A percentile compares a stretch with the other conserved stretches of the same genome.
Evolutionary conservation across 148 eudicot genomes (phyloP).

Genomic region (Vaccinium macrocarpon): DNA sequence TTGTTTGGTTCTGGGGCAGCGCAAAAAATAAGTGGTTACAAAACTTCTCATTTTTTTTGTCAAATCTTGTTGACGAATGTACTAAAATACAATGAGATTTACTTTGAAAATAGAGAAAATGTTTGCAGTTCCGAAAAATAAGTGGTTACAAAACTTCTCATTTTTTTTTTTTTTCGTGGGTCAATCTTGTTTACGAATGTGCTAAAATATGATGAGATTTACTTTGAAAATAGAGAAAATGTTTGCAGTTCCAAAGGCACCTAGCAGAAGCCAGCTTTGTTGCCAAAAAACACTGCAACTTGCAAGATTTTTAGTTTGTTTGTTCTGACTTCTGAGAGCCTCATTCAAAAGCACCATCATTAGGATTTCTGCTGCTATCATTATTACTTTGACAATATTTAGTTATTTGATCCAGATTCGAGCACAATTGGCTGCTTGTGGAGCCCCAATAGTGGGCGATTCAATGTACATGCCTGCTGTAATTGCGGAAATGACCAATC

Average conservation of each 20-base stretch:
- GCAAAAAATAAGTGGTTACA: not conserved
- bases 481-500: conserved; percentile 55
- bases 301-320: not conserved
- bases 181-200: not conserved
- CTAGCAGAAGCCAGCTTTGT: not conserved
- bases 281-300: not conserved
- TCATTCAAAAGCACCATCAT: not conserved
- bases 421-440: conserved; percentile 88
- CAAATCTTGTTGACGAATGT: no score
- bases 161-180: not conserved
- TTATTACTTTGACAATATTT: not conserved
- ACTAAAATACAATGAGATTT: no score
- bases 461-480: conserved; percentile 94
- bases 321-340: not conserved
- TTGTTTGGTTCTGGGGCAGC: not conserved
- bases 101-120: no score
- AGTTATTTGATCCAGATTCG: conserved; percentile 54
- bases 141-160: not conserved
- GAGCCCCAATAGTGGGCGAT: conserved; percentile 95
- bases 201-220: not conserved
- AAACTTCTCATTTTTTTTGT: no score
- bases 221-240: not conserved
- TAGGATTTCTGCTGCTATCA: not conserved
- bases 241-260: not conserved
- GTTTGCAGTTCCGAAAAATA: not conserved